Evolutionary conservation across 768 basidiomycete genomes (phyloP).

Genomic region (Amanita molliuscula): DNA sequence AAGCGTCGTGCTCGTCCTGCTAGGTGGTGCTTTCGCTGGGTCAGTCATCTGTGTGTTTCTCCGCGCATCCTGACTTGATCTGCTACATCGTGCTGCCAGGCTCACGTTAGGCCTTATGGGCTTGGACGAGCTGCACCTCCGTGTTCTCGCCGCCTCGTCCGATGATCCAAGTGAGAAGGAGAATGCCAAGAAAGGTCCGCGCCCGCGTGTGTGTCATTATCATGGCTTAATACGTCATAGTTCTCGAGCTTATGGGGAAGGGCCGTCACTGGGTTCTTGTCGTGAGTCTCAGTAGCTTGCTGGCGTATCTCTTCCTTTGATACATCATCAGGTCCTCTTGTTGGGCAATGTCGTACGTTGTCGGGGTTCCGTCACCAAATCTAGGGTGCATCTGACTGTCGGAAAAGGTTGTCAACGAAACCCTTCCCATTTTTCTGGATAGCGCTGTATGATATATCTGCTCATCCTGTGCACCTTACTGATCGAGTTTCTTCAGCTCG

Average conservation of each 20-base stretch:
- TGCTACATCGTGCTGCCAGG: conserved; percentile 22
- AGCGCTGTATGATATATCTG: conserved; percentile 40
- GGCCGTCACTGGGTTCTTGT: conserved; percentile 94
- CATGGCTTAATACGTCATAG: conserved; percentile 17
- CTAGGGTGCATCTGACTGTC: background rate
- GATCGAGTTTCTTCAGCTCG: conserved; percentile 20
- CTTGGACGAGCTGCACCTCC: conserved; percentile 81
- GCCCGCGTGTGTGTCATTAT: background rate
- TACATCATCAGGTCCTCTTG: conserved; percentile 53
- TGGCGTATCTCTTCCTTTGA: background rate
- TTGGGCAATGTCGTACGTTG: conserved; percentile 74
- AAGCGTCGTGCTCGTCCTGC: conserved; percentile 60
- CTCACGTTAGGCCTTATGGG: conserved; percentile 92
- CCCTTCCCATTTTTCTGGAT: conserved; percentile 75
- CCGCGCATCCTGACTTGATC: background rate
- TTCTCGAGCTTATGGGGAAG: conserved; percentile 42
- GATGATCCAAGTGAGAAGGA: conserved; percentile 56
- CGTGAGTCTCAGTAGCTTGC: conserved; percentile 30
- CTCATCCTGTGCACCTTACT: background rate
- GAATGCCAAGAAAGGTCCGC: conserved; percentile 62
- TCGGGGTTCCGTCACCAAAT: background rate
- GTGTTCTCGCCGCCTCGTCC: conserved; percentile 75
- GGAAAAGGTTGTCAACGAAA: conserved; percentile 67
- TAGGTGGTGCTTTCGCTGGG: conserved; percentile 93
- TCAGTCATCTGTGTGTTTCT: conserved; percentile 26